Base-by-base conservation (phyloP, 2,329 filamentous ascomycete species). In the Epichloe scottii region DNA sequence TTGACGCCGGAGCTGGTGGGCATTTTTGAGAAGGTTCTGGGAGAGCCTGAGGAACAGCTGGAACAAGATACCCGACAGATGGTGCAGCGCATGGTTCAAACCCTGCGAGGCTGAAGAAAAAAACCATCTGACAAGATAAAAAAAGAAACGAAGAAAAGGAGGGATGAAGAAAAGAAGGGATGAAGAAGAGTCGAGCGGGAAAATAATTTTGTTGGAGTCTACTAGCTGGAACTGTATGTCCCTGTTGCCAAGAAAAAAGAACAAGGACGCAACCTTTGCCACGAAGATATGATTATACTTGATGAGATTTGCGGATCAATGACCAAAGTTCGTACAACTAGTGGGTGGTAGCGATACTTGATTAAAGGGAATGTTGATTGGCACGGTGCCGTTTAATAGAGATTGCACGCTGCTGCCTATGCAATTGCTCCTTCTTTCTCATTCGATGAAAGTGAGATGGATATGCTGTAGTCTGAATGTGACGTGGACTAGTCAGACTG, bases 11-110 rank as follows among this genome's bases (percentile, higher is more conserved):
- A 81, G 63, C 74, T 93, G 52, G 71, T 89, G 57, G 76, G 79
- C 12, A 69, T 90, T 53, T 86, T 93, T 58, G 79, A 87, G 63
- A 75, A 85, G 61, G 86, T 90, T 17, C 75, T 91, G 51, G 72
- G 76, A 52, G 76, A 81, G 46, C 85, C 86, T 1, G 77, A 85
- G 66, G 85, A 87, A 54, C 87, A 93, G 72, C 75, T 93, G 41
- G 83, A 85, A 60, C 75, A 79, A 8, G 81, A 85, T 69, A 89
- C 84, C 10, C 79, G 85, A 53, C 70, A 74, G 55, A 74, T 84
- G 60, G 73, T 91, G 43, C 72, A 79, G 59, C 76, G 82, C 63
- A 77, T 85, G 49, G 82, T 87, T 53, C 71, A 69, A 62, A 62
- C 65, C 23, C 63, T 76, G 49, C 38, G 47, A 30, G 43, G 50